Evolutionary conservation across 2,329 filamentous ascomycete species (phyloP), one percentile per base, ranked within the genome.

Genomic region (Colletotrichum cereale): DNA sequence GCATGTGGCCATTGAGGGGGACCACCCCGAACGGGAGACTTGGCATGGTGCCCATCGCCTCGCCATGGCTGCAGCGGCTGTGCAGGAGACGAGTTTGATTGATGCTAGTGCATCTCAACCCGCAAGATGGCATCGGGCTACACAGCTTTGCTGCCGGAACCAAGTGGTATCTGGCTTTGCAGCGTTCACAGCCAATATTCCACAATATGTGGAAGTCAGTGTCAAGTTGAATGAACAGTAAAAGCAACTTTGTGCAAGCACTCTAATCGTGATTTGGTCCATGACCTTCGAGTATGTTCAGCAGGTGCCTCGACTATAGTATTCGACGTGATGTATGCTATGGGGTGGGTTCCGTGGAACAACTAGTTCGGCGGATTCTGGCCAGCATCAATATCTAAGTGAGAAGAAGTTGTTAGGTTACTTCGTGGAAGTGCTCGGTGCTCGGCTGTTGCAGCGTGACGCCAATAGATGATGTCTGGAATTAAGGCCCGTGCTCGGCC

Each of bases 21-120:
- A 52, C 55, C 31, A 44, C 52, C 50, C 24, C 66, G 55, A 14
- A 52, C 47, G 53, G 48, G 58, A 60, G 31, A 65, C 29, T 40
- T 50, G 60, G 53, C 55, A 70, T 29, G 21, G 36, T 14, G 66
- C 55, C 26, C 29, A 53, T 26, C n/a, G 50, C 57, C 31, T 50
- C 36, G 48, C 55, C 40, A 62, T n/a, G 42, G 40, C 50, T 31
- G 38, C 29, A 26, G 50, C 38, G 26, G 40, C 55, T 65, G 70
- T 62, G 50, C 55, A 63, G 62, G 70, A 47, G 42, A 34, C 38
- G 70, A 34, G 69, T 60, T 60, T 62, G 55, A 67, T 52, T 40
- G 65, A 63, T 73, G 72, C 72, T 48, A 73, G 72, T 73, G 72
- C 63, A 68, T 64, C 72, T 72, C 55, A 40, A 70, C 64, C 57